Base-by-base conservation (phyloP, 257 asterid species). In the Capsicum chinense region DNA sequence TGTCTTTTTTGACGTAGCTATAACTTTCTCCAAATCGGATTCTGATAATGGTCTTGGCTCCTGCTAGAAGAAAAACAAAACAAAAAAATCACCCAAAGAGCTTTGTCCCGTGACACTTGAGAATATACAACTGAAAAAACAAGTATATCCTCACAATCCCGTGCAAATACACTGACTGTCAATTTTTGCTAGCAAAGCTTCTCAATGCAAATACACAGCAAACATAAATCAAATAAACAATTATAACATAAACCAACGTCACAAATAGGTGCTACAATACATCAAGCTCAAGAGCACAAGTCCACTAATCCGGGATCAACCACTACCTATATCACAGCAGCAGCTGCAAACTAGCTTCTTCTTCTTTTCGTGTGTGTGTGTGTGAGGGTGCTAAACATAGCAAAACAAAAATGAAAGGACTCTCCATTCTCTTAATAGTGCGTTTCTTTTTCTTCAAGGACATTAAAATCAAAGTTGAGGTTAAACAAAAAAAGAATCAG, bases 11-110 rank as follows among this genome's bases (percentile, higher is more conserved):
- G 93, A 83, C 10, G 93, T 94, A 7, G 91, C 86, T 37, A 92
- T 60, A n/a, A 90, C 97, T 79, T 83, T 90, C 90, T 92, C 97
- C 89, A 96, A 86, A 87, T 96, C 98, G 5, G 15, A 56, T 85
- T 89, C 93, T 5, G 92, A 71, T 87, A 94, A 90, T 85, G 93
- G 90, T 83, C 99, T 92, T 14, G 97, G 92, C 81, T 91, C 97
- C 74, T 80, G 83, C 42, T 76, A 21, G 44, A 59, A n/a, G 39
- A 80, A 48, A 68, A 17, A 54, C n/a, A 50, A 26, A 26, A 21
- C 16, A 50, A 52, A 14, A 33, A 3, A 26, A 52, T 54, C 21
- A 44, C 7, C 48, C 81, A 8, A 4, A 54, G 47, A 50, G 19
- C 48, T 3, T 74, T 9, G 47, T 3, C 62, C 19, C 14, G 3